These are phyloP conservation scores for Talaromyces funiculosus DNA, from an alignment of 2,329 filamentous ascomycete species.

Conservation along the genomic window DNA sequence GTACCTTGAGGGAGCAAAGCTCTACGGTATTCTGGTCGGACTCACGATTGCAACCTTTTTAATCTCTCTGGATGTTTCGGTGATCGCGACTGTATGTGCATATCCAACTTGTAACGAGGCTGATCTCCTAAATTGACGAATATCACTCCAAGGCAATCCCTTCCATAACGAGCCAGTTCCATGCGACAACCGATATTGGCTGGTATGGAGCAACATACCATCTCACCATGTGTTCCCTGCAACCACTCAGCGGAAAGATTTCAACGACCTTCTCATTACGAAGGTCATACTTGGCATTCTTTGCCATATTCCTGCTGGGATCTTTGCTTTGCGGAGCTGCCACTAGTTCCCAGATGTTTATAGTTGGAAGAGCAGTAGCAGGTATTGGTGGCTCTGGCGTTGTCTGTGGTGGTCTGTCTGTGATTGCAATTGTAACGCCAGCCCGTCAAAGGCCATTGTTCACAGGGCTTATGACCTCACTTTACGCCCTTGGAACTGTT, in stretches of 20 bases:
- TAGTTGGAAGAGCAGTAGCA: background rate
- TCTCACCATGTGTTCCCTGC: background rate
- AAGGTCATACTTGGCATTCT: background rate
- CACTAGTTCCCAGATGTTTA: background rate
- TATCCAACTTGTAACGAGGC: background rate
- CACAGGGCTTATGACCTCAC: background rate
- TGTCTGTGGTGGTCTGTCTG: background rate
- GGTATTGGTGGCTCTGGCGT: background rate
- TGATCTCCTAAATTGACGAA: background rate
- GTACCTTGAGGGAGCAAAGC: background rate
- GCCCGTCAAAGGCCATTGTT: background rate
- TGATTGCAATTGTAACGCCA: background rate
- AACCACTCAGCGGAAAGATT: background rate
- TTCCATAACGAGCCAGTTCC: background rate
- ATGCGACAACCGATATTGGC: background rate
- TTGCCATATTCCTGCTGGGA: background rate
- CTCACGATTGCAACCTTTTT: background rate
- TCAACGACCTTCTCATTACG: background rate
- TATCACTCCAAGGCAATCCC: background rate
- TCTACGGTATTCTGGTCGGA: background rate
- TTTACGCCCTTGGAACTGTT: background rate
- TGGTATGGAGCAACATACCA: background rate
- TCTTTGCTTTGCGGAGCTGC: background rate
- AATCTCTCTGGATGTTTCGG: background rate
- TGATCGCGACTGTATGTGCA: background rate